Conservation (phyloP, 2,329 filamentous ascomycete genomes). For the Talaromyces amestolkiae region DNA sequence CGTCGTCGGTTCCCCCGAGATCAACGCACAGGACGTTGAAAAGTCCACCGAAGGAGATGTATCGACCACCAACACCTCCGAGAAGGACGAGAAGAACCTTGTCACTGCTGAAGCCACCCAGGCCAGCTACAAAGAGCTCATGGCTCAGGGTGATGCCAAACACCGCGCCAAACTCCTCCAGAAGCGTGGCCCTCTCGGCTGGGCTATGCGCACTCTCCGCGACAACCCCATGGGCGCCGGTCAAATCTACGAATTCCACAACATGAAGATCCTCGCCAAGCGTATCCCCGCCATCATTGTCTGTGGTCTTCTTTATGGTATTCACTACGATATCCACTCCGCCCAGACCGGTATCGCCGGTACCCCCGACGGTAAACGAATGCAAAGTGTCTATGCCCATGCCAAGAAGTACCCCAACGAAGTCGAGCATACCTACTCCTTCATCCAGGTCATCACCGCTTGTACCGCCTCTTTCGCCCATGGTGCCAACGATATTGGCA, state of each 20-base stretch:
- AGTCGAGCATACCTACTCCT: slow-evolving; percentile 61
- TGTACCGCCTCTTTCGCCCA: slow-evolving; percentile 56
- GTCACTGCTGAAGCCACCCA: slow-evolving; percentile 51
- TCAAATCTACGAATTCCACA: slow-evolving; percentile 70
- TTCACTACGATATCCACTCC: slow-evolving; percentile 78
- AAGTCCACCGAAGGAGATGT: not conserved
- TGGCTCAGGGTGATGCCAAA: slow-evolving; percentile 55
- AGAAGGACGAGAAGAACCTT: slow-evolving; percentile 39
- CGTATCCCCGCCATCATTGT: slow-evolving; percentile 68
- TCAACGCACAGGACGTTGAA: not conserved
- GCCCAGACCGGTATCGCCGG: slow-evolving; percentile 68
- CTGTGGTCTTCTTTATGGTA: slow-evolving; percentile 65
- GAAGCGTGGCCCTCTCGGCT: slow-evolving; percentile 68
- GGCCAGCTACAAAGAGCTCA: slow-evolving; percentile 61
- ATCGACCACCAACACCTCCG: slow-evolving; percentile 11
- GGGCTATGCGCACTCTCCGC: slow-evolving; percentile 76
- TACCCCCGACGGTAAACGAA: slow-evolving; percentile 63
- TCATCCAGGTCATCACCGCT: slow-evolving; percentile 55
- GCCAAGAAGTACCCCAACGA: slow-evolving; percentile 68
- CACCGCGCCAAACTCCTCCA: slow-evolving; percentile 64
- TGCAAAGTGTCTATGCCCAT: slow-evolving; percentile 39
- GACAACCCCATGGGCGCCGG: slow-evolving; percentile 71
- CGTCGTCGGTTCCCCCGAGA: not conserved
- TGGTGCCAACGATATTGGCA: slow-evolving; percentile 74
- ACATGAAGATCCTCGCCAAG: slow-evolving; percentile 62